Evolutionary conservation across 768 basidiomycete genomes (phyloP).

Genomic region (Nevesoporus exiguus): DNA sequence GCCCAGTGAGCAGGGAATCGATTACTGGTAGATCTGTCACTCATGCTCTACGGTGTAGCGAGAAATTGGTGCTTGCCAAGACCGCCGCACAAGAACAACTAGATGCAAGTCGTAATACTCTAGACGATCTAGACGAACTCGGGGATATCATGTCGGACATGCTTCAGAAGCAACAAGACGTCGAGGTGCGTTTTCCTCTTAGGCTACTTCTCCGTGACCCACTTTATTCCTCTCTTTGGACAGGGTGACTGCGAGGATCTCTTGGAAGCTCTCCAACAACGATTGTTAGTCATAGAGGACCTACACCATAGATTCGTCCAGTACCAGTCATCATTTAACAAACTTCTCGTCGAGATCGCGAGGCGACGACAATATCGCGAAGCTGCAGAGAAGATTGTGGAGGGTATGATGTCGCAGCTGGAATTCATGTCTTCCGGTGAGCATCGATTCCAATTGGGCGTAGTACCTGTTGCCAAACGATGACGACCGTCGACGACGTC

Average conservation of each 20-base stretch:
- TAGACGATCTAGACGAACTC: constrained; percentile 71
- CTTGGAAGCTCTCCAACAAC: constrained; percentile 54
- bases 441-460: background rate
- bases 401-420: constrained; percentile 62
- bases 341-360: constrained; percentile 69
- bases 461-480: background rate
- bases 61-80: constrained; percentile 46
- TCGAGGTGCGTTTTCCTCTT: constrained; percentile 49
- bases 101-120: constrained; percentile 43
- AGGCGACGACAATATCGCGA: constrained; percentile 67
- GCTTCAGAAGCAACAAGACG: constrained; percentile 61
- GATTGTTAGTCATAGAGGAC: constrained; percentile 58
- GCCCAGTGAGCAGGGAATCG: constrained; percentile 47
- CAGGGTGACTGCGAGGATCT: constrained; percentile 53
- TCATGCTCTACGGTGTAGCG: constrained; percentile 37
- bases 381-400: constrained; percentile 59
- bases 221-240: background rate
- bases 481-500: background rate
- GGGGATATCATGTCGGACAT: constrained; percentile 79
- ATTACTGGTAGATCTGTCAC: background rate
- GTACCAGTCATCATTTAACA: constrained; percentile 72
- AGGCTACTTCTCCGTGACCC: background rate
- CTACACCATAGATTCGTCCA: constrained; percentile 63
- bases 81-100: constrained; percentile 45
- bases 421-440: constrained; percentile 64